Evolutionary conservation across 805 yeast species (phyloP).

Genomic region (Kregervanrija fluxuum): DNA sequence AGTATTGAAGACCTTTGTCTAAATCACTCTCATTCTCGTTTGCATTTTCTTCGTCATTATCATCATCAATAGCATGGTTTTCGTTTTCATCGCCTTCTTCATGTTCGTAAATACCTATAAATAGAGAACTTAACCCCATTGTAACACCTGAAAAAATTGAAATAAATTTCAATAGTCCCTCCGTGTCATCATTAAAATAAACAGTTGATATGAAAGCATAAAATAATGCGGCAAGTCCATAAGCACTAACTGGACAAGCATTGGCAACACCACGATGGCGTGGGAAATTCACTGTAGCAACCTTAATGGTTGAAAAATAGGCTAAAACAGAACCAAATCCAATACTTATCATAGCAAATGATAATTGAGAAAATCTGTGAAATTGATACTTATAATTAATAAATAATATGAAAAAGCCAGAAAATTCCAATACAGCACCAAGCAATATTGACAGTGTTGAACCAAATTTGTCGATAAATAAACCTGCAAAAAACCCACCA

Average conservation of each 20-base stretch:
- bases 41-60: conserved; percentile 1
- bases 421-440: conserved; percentile 49
- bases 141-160: conserved; percentile 42
- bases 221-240: conserved; percentile 64
- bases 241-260: conserved; percentile 59
- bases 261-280: conserved; percentile 64
- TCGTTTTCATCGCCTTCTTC: conserved; percentile 13
- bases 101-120: conserved; percentile 30
- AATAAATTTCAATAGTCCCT: conserved; percentile 49
- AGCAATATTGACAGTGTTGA: conserved; percentile 44
- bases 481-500: conserved; percentile 68
- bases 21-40: conserved; percentile 9
- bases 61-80: conserved; percentile 4
- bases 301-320: conserved; percentile 52
- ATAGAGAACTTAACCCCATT: conserved; percentile 38
- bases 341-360: conserved; percentile 43
- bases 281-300: conserved; percentile 60
- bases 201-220: conserved; percentile 52
- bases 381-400: conserved; percentile 35
- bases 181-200: conserved; percentile 45
- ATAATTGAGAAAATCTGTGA: conserved; percentile 34
- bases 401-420: conserved; percentile 48
- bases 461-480: conserved; percentile 55
- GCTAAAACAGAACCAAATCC: conserved; percentile 63
- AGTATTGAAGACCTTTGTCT: conserved; percentile 19